Percentiles rank a stretch among this genome's conserved stretches.
Evolutionary conservation across 768 basidiomycete genomes (phyloP).

Genomic region (Pleurotus tuoliensis): DNA sequence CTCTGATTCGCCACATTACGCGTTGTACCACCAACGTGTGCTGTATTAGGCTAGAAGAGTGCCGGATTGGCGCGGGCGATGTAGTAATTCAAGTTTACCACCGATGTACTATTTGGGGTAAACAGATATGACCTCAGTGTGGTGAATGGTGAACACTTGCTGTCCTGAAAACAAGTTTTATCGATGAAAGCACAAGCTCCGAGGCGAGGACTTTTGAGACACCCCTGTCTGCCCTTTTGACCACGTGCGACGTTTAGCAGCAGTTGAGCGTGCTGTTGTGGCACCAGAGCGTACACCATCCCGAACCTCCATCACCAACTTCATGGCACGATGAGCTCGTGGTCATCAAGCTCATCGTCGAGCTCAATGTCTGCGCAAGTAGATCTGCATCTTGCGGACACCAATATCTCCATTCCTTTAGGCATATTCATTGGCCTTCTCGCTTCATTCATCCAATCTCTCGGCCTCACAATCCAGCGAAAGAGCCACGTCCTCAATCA

Average conservation of each 20-base stretch:
- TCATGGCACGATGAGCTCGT: conserved; percentile 3
- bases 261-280: too few relatives aligned
- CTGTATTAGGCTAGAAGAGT: too few relatives aligned
- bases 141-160: too few relatives aligned
- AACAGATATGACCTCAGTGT: too few relatives aligned
- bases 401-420: conserved; percentile 42
- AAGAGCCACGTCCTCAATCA: conserved; percentile 91
- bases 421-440: conserved; percentile 65
- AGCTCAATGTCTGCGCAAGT: not conserved
- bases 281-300: not conserved
- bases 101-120: too few relatives aligned
- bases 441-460: conserved; percentile 84
- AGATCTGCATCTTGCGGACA: conserved; percentile 4
- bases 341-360: not conserved
- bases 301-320: not conserved
- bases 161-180: too few relatives aligned
- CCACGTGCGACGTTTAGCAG: not conserved
- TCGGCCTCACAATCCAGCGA: conserved; percentile 89
- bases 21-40: too few relatives aligned
- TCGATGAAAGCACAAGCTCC: too few relatives aligned
- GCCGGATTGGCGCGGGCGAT: too few relatives aligned
- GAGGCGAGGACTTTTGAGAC: too few relatives aligned
- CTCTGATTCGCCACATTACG: too few relatives aligned
- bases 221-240: not conserved
- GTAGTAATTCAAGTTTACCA: too few relatives aligned